A percentile compares a stretch with the other conserved stretches of the same genome.
These are phyloP conservation scores for Urostyla sp. DNA, from an alignment of 73 alveolate genomes.

Conservation along the genomic window DNA sequence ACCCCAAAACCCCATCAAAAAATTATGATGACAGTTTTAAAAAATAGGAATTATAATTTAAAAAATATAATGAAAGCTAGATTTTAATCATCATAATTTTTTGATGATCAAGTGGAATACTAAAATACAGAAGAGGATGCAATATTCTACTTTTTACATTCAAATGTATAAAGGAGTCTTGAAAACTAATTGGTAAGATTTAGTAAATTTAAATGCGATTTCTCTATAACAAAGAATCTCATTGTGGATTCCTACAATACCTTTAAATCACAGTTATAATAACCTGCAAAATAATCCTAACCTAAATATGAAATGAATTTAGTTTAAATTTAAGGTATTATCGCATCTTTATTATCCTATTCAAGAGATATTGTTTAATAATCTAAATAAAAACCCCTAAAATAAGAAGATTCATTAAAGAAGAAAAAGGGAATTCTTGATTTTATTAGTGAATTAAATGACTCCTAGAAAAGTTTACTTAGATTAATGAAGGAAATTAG, in stretches of 20 bases:
- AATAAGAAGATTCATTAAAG: slow-evolving; percentile 21
- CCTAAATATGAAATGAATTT: not conserved
- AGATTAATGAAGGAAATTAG: slow-evolving; percentile 16
- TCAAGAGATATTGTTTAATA: slow-evolving; percentile 27
- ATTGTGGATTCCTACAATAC: slow-evolving; percentile 5
- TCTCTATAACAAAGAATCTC: slow-evolving; percentile 5
- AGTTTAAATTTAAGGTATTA: slow-evolving; percentile 15
- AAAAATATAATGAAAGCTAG: no score
- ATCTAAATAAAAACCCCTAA: not conserved
- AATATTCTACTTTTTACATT: no score
- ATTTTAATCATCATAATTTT: no score
- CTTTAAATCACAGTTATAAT: not conserved
- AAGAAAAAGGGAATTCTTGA: slow-evolving; percentile 12
- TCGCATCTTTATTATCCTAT: slow-evolving; percentile 8
- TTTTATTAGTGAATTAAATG: slow-evolving; percentile 6
- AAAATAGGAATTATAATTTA: no score
- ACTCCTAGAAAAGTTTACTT: slow-evolving; percentile 7
- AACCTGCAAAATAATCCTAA: not conserved
- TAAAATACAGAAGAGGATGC: no score
- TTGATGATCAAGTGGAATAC: no score
- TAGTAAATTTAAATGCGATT: slow-evolving; percentile 3
- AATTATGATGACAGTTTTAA: no score
- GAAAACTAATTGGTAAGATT: slow-evolving; percentile 32
- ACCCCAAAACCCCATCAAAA: no score
- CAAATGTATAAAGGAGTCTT: not conserved